A percentile compares a stretch with the other conserved stretches of the same genome.
These are phyloP conservation scores for Rhizopogon roseolus DNA, from an alignment of 768 basidiomycete genomes.

Conservation along the genomic window DNA sequence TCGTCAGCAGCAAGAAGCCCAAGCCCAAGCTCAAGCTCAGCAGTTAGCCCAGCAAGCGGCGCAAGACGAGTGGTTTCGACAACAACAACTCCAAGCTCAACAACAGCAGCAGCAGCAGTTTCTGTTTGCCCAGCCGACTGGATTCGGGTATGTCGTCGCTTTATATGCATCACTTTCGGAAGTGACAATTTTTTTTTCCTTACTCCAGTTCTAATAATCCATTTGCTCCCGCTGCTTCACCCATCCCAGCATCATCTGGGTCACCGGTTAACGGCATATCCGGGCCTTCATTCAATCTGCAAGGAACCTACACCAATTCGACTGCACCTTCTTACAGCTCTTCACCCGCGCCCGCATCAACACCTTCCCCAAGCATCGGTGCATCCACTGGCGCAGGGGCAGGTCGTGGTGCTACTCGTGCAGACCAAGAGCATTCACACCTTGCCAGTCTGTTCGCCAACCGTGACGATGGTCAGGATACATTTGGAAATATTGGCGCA, in stretches of 20 bases:
- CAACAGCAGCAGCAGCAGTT: conserved; percentile 36
- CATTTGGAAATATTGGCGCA: conserved; percentile 85
- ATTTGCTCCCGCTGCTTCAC: conserved; percentile 55
- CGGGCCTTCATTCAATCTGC: conserved; percentile 58
- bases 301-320: conserved; percentile 59
- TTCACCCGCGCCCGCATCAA: conserved; percentile 37
- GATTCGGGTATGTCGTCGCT: conserved; percentile 55
- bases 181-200: conserved; percentile 15
- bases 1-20: conserved; percentile 56
- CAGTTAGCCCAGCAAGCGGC: conserved; percentile 14
- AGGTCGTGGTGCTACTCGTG: conserved; percentile 29
- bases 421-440: conserved; percentile 67
- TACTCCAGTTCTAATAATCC: conserved; percentile 85
- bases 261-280: conserved; percentile 26
- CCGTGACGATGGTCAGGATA: conserved; percentile 88
- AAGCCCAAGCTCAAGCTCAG: conserved; percentile 36
- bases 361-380: conserved; percentile 31
- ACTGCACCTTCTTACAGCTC: conserved; percentile 22
- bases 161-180: background rate
- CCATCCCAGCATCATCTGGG: conserved; percentile 27
- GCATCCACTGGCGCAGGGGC: conserved; percentile 9
- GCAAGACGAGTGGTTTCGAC: conserved; percentile 56
- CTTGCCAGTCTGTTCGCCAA: conserved; percentile 83
- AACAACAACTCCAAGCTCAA: conserved; percentile 49
- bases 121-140: conserved; percentile 58